A percentile compares a stretch with the other conserved stretches of the same genome.
phyloP scores from a whole-genome alignment of 2,329 filamentous ascomycete species.

The Aspergillus sp. region DNA sequence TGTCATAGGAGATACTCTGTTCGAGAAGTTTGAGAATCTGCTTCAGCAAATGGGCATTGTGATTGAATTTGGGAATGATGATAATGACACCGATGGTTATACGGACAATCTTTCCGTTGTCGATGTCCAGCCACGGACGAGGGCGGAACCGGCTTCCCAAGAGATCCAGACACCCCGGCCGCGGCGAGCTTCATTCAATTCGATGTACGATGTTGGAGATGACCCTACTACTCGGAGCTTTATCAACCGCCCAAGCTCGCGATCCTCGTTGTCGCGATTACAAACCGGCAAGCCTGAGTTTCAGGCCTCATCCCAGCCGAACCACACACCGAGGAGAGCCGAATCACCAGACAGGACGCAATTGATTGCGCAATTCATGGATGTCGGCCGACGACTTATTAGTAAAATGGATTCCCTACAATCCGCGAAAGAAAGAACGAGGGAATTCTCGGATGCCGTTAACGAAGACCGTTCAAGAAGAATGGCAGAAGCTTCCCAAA shows the following conservation, averaged over 20 bases:
- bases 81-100: constrained; percentile 36
- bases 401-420: constrained; percentile 31
- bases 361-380: constrained; percentile 39
- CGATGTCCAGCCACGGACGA: constrained; percentile 23
- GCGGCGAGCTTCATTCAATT: constrained; percentile 57
- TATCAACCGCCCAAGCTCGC: constrained; percentile 40
- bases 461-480: constrained; percentile 31
- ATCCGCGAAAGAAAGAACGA: constrained; percentile 25
- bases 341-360: constrained; percentile 36
- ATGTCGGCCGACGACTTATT: constrained; percentile 38
- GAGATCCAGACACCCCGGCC: constrained; percentile 33
- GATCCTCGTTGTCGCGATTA: constrained; percentile 45
- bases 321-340: constrained; percentile 6
- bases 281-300: constrained; percentile 39
- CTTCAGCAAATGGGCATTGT: constrained; percentile 70
- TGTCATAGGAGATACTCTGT: constrained; percentile 58
- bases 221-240: constrained; percentile 50
- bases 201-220: constrained; percentile 51
- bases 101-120: constrained; percentile 21
- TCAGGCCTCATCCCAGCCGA: constrained; percentile 20
- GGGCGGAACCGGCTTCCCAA: constrained; percentile 19
- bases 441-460: constrained; percentile 28
- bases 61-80: constrained; percentile 59
- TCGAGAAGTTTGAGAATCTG: constrained; percentile 69
- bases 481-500: constrained; percentile 22